These are phyloP conservation scores for Malus hybrid DNA, from an alignment of 331 rosid species.

Conservation along the genomic window DNA sequence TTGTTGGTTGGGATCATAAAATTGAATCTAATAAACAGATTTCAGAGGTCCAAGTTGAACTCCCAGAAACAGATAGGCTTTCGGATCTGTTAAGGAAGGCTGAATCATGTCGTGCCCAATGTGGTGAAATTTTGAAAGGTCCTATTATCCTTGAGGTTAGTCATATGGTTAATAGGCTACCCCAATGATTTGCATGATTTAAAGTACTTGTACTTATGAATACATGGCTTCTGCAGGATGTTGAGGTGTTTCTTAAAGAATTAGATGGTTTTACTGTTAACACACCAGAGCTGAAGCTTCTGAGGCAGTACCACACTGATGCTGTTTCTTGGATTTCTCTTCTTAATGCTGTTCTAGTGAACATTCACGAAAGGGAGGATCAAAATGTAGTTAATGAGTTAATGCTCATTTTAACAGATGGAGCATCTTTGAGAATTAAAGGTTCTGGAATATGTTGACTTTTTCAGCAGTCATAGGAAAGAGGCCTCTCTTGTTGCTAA, in stretches of 20 bases:
- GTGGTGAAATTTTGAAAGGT: slow-evolving; percentile 51
- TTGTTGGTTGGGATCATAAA: not conserved
- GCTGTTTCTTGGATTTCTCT: slow-evolving; percentile 60
- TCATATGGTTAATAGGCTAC: not conserved
- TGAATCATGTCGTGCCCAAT: slow-evolving; percentile 52
- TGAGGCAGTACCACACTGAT: slow-evolving; percentile 55
- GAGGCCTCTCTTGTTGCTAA: not conserved
- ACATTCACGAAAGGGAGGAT: slow-evolving; percentile 45
- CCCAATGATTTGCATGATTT: slow-evolving; percentile 2
- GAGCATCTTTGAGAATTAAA: slow-evolving; percentile 73
- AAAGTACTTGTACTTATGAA: slow-evolving; percentile 15
- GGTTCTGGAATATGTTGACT: slow-evolving; percentile 36
- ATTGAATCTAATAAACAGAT: slow-evolving; percentile 31
- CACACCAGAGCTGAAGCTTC: slow-evolving; percentile 67
- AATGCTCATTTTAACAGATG: slow-evolving; percentile 48
- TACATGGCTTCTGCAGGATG: slow-evolving; percentile 47
- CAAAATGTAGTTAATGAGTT: slow-evolving; percentile 58
- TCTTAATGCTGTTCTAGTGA: slow-evolving; percentile 40
- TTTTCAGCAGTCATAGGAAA: not conserved
- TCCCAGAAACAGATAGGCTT: slow-evolving; percentile 55
- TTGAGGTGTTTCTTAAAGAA: slow-evolving; percentile 56
- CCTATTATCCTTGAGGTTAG: slow-evolving; percentile 69
- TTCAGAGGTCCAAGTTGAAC: slow-evolving; percentile 56
- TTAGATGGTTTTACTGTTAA: slow-evolving; percentile 47
- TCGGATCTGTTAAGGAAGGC: slow-evolving; percentile 52